Evolutionary conservation across 192 early-diverging fungal species (phyloP).

Genomic region (Ambispora gerdemannii): DNA sequence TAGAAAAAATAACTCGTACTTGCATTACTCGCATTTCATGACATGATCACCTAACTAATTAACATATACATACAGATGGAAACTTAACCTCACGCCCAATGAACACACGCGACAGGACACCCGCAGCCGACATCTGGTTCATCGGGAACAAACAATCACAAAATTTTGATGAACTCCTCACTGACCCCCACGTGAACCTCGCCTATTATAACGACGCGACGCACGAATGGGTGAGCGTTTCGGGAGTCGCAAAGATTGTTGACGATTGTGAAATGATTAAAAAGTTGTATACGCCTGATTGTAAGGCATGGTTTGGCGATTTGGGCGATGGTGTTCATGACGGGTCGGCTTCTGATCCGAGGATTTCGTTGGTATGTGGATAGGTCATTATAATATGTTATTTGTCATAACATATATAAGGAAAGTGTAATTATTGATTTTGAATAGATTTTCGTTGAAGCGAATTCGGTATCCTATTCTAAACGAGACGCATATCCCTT

Average conservation of each 20-base stretch:
- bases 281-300: slow-evolving; percentile 38
- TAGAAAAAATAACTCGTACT: too few relatives aligned
- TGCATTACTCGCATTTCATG: too few relatives aligned
- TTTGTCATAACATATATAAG: background rate
- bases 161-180: slow-evolving; percentile 45
- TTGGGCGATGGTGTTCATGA: slow-evolving; percentile 46
- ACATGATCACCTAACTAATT: too few relatives aligned
- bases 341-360: slow-evolving; percentile 45
- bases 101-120: background rate
- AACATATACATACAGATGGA: too few relatives aligned
- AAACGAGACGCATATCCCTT: slow-evolving; percentile 17
- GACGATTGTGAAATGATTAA: slow-evolving; percentile 42
- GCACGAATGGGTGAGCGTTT: slow-evolving; percentile 45
- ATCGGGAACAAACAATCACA: slow-evolving; percentile 44
- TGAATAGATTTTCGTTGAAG: slow-evolving; percentile 38
- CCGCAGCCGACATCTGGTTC: slow-evolving; percentile 46
- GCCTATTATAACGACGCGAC: slow-evolving; percentile 37
- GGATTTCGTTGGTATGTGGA: slow-evolving; percentile 33
- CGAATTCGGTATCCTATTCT: slow-evolving; percentile 36
- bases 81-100: slow-evolving; percentile 35
- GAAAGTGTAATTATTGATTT: background rate
- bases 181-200: slow-evolving; percentile 46
- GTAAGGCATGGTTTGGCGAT: slow-evolving; percentile 47
- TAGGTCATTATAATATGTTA: background rate
- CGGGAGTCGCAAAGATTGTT: slow-evolving; percentile 39